These are phyloP conservation scores for Hirschfeldia incana DNA, from an alignment of 345 rosid genomes.

Conservation along the genomic window DNA sequence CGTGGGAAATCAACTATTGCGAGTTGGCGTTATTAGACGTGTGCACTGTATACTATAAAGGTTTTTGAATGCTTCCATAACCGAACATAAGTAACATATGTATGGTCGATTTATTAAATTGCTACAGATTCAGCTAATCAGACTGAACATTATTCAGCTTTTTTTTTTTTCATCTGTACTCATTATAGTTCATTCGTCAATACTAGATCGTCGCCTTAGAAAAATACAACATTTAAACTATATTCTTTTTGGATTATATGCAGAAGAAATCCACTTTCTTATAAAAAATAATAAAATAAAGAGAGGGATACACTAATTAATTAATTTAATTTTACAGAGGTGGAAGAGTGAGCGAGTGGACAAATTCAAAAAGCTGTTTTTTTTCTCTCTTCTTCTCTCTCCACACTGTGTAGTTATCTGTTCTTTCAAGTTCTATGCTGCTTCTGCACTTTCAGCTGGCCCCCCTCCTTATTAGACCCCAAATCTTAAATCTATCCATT, in stretches of 20 bases:
- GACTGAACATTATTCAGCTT: neutral
- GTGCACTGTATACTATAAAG: neutral
- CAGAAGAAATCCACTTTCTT: neutral
- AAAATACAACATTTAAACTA: neutral
- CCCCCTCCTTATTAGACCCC: too few species aligned
- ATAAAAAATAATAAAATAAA: too few species aligned
- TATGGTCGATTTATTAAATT: neutral
- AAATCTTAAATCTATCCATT: neutral
- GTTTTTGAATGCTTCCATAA: neutral
- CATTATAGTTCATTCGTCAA: neutral
- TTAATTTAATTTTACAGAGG: conserved; percentile 8
- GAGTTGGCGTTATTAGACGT: neutral
- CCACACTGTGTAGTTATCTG: conserved; percentile 22
- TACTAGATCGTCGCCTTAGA: neutral
- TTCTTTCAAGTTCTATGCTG: conserved; percentile 13
- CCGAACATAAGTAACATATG: neutral
- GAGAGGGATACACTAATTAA: too few species aligned
- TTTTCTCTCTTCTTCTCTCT: conserved; percentile 13
- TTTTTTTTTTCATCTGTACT: neutral
- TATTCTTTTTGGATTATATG: neutral
- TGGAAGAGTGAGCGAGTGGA: conserved; percentile 21
- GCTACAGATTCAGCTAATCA: neutral
- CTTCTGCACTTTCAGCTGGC: neutral
- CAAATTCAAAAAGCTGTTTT: conserved; percentile 26
- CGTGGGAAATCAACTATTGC: neutral